phyloP scores from a whole-genome alignment of 148 eudicot genomes.

The Simmondsia chinensis region DNA sequence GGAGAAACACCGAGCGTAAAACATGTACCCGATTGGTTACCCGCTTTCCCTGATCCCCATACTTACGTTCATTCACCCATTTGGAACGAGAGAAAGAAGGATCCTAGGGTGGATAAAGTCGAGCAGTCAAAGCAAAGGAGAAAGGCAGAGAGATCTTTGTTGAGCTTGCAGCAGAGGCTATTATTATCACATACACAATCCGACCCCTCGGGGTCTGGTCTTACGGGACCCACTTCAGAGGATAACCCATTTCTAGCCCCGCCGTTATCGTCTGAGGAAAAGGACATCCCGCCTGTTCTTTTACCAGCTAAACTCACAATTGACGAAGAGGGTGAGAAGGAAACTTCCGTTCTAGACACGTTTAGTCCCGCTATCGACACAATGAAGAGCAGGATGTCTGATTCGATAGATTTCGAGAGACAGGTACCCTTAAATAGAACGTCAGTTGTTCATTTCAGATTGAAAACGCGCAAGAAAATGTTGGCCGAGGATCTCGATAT shows the following conservation, averaged over 20 bases:
- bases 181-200: conserved; percentile 35
- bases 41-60: conserved; percentile 82
- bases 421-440: conserved; percentile 28
- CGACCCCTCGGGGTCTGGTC: conserved; percentile 25
- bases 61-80: conserved; percentile 50
- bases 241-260: conserved; percentile 25
- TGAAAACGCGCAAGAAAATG: conserved; percentile 54
- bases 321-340: conserved; percentile 15
- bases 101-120: conserved; percentile 61
- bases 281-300: conserved; percentile 20
- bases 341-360: conserved; percentile 40
- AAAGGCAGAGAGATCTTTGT: conserved; percentile 81
- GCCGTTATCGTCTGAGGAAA: conserved; percentile 42
- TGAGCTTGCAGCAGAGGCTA: conserved; percentile 74
- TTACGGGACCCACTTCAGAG: conserved; percentile 6
- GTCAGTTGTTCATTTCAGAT: conserved; percentile 46
- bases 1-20: conserved; percentile 42
- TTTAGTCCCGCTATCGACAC: conserved; percentile 82
- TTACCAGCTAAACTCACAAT: conserved; percentile 24
- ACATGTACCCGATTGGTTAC: conserved; percentile 78
- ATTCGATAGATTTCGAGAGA: conserved; percentile 34
- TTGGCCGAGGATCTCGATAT: conserved; percentile 63
- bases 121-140: conserved; percentile 80
- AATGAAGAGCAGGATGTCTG: conserved; percentile 27
- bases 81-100: conserved; percentile 63